Percentiles rank a stretch among this genome's conserved stretches.
Evolutionary conservation across 2,329 filamentous ascomycete species (phyloP).

Genomic region (Botryotinia globosa): DNA sequence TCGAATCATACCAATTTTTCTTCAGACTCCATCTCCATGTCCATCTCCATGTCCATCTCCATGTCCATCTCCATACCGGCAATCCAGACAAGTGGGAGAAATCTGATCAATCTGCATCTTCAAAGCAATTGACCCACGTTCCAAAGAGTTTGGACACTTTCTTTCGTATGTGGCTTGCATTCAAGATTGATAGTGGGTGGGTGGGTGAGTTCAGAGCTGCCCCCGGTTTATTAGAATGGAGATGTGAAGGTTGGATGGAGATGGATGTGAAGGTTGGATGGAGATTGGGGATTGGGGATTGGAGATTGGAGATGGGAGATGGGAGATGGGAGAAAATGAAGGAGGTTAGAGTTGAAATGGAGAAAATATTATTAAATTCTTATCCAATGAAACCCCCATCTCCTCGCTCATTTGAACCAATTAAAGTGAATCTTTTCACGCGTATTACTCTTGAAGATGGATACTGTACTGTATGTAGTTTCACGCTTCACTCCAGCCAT

Average conservation of each 20-base stretch:
- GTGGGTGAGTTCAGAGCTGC: background rate
- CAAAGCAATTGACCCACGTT: background rate
- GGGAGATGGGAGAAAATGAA: background rate
- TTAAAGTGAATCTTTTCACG: background rate
- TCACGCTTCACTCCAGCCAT: background rate
- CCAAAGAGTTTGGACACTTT: background rate
- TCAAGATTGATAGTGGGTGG: background rate
- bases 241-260: background rate
- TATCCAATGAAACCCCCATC: background rate
- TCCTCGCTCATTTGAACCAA: background rate
- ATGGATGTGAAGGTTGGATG: background rate
- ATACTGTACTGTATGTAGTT: too few species aligned
- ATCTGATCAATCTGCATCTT: background rate
- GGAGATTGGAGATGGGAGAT: too few species aligned
- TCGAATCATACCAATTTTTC: background rate
- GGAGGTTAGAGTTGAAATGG: background rate
- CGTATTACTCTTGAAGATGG: too few species aligned
- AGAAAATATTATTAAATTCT: background rate
- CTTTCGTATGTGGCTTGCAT: slow-evolving; percentile 10
- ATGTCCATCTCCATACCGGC: too few species aligned
- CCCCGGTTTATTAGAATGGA: background rate
- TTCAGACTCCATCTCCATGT: background rate
- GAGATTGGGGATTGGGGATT: background rate
- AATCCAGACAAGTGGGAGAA: too few species aligned
- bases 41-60: background rate